A percentile compares a stretch with the other conserved stretches of the same genome.
Conservation (phyloP, 768 basidiomycete genomes). For the Mycena maculata region DNA sequence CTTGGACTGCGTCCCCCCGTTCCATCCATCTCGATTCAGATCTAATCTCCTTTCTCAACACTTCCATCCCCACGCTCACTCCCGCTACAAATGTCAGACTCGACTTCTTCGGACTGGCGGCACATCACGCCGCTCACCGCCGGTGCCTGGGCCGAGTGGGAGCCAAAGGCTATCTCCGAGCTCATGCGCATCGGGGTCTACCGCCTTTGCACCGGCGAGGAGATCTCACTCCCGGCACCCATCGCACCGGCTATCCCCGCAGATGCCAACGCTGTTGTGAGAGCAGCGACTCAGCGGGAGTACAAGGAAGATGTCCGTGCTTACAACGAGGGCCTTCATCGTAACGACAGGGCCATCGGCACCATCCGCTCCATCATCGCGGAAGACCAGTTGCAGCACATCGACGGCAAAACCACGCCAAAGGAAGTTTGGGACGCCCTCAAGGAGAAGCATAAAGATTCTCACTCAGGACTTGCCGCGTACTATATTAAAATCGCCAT, state of each 20-base stretch:
- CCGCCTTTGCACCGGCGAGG: constrained; percentile 9
- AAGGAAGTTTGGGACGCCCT: constrained; percentile 11
- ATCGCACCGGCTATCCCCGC: neutral
- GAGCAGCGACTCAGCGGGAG: neutral
- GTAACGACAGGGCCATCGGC: constrained; percentile 4
- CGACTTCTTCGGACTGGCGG: constrained; percentile 1
- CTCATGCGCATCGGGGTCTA: constrained; percentile 16
- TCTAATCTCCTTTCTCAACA: neutral
- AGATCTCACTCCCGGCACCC: neutral
- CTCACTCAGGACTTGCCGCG: neutral
- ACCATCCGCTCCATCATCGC: constrained; percentile 17
- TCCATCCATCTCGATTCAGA: neutral
- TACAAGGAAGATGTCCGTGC: constrained; percentile 12
- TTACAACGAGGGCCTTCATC: constrained; percentile 17
- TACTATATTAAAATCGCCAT: constrained; percentile 12
- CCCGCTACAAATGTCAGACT: constrained; percentile 2
- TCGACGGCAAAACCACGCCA: constrained; percentile 1
- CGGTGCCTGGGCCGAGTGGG: neutral
- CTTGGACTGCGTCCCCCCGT: neutral
- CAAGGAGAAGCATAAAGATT: neutral
- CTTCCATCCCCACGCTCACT: neutral
- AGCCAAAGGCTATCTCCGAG: constrained; percentile 11
- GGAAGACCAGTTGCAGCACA: constrained; percentile 12
- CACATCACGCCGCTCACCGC: constrained; percentile 16
- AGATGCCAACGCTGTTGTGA: neutral